Conservation (phyloP, 73 alveolate genomes). For the Tetrahymena malaccensis region DNA sequence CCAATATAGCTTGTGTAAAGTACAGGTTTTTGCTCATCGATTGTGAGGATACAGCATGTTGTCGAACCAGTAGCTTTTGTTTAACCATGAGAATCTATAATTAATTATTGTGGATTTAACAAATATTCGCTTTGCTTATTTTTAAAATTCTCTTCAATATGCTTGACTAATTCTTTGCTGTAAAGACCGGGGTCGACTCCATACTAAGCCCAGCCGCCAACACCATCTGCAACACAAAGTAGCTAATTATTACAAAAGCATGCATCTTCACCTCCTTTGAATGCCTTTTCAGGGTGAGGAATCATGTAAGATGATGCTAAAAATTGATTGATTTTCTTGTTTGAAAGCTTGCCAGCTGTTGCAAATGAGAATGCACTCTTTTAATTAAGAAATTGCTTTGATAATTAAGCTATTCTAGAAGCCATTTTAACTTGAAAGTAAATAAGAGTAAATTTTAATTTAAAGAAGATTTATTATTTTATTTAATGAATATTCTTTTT, state of each 20-base stretch:
- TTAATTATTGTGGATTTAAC: background rate
- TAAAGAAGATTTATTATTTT: background rate
- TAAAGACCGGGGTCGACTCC: constrained; percentile 82
- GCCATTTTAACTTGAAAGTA: background rate
- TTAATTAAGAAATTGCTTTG: background rate
- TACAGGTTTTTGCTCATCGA: background rate
- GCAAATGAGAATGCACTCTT: background rate
- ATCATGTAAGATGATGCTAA: background rate
- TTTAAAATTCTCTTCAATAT: background rate
- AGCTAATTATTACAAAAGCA: constrained; percentile 24
- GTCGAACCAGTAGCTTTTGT: background rate
- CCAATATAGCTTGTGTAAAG: constrained; percentile 4
- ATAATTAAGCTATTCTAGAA: background rate
- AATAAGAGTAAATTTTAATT: background rate
- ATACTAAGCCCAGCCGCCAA: constrained; percentile 69
- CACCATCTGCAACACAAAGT: constrained; percentile 79
- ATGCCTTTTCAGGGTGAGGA: constrained; percentile 63
- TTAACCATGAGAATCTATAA: background rate
- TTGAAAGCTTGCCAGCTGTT: background rate
- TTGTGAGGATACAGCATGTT: background rate
- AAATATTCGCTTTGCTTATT: background rate
- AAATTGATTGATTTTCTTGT: background rate
- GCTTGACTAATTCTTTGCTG: constrained; percentile 40
- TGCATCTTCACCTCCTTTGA: constrained; percentile 84
- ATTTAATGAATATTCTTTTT: background rate